Evolutionary conservation across 75 land plant genomes (phyloP).

Genomic region (Sequoiadendron giganteum): DNA sequence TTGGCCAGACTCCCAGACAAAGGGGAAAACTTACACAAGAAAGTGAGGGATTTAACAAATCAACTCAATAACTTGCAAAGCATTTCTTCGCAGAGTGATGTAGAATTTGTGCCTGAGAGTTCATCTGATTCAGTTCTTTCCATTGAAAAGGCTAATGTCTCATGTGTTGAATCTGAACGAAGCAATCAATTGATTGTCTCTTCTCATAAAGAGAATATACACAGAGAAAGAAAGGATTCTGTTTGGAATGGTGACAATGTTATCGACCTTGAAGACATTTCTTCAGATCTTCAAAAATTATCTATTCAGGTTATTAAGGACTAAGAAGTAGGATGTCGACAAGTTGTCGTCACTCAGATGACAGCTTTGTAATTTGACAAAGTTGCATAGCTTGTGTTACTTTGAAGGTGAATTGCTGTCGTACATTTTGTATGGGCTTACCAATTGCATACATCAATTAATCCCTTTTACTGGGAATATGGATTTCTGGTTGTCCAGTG

Average conservation of each 20-base stretch:
- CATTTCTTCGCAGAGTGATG: background rate
- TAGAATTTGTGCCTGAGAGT: background rate
- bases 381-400: background rate
- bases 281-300: slow-evolving; percentile 15
- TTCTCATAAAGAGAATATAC: background rate
- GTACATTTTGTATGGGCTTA: background rate
- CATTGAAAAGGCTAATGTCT: background rate
- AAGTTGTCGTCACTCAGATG: background rate
- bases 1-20: slow-evolving; percentile 65
- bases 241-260: slow-evolving; percentile 11
- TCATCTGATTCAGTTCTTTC: background rate
- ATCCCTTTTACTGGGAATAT: background rate
- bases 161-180: background rate
- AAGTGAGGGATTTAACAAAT: slow-evolving; percentile 41
- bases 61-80: slow-evolving; percentile 31
- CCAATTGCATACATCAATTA: background rate
- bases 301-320: slow-evolving; percentile 8
- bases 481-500: background rate
- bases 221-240: slow-evolving; percentile 3
- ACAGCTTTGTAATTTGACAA: background rate
- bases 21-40: slow-evolving; percentile 56
- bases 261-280: slow-evolving; percentile 37
- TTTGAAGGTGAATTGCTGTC: background rate
- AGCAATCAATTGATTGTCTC: background rate
- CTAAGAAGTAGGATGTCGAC: background rate